Conservation (phyloP, 495 filamentous ascomycete species). For the Trichodelitschia bisporula region DNA sequence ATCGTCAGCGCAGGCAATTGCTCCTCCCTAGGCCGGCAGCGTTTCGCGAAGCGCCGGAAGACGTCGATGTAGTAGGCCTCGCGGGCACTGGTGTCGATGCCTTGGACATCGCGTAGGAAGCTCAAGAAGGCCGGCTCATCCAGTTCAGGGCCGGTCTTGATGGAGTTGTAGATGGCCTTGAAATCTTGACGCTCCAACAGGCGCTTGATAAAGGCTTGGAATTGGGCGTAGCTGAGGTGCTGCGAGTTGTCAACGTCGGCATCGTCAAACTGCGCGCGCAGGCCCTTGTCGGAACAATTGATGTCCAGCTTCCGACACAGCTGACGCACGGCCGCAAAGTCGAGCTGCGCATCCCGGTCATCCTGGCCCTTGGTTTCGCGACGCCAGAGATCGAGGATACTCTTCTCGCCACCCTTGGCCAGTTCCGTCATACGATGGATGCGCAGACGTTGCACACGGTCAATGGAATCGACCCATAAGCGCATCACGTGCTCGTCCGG, state of each 20-base stretch:
- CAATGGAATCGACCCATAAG: constrained; percentile 59
- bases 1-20: constrained; percentile 28
- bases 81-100: constrained; percentile 45
- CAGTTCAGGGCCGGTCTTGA: constrained; percentile 33
- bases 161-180: constrained; percentile 33
- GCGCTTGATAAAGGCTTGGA: constrained; percentile 52
- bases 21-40: constrained; percentile 24
- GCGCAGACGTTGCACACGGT: constrained; percentile 55
- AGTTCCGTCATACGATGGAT: constrained; percentile 74
- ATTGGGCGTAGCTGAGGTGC: constrained; percentile 48
- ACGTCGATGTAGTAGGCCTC: constrained; percentile 38
- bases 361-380: constrained; percentile 46
- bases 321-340: constrained; percentile 49
- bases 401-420: constrained; percentile 47
- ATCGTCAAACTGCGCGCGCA: constrained; percentile 49
- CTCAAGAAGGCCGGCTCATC: constrained; percentile 34
- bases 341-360: constrained; percentile 40
- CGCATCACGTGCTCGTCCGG: constrained; percentile 39
- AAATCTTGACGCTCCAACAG: constrained; percentile 73
- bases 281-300: constrained; percentile 49
- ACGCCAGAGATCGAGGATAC: constrained; percentile 59
- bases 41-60: constrained; percentile 52
- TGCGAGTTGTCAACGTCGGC: constrained; percentile 38
- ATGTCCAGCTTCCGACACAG: constrained; percentile 77
- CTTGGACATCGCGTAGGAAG: constrained; percentile 53